Evolutionary conservation across 306 rosid genomes (phyloP).

Genomic region (Corylus heterophylla): DNA sequence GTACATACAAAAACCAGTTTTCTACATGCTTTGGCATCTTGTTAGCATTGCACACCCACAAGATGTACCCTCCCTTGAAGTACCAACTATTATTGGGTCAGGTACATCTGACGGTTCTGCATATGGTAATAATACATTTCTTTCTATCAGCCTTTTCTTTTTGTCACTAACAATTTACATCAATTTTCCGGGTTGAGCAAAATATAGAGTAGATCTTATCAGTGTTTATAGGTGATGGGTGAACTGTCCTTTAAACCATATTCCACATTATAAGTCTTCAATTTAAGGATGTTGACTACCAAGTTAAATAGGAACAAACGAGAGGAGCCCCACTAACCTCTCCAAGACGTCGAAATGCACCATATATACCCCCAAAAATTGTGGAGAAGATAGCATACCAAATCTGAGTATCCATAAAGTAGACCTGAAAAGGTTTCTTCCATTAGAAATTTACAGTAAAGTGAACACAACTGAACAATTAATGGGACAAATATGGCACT

Average conservation of each 20-base stretch:
- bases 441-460: constrained; percentile 5
- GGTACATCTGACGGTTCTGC: background rate
- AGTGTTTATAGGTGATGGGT: background rate
- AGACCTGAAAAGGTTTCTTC: constrained; percentile 57
- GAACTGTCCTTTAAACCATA: background rate
- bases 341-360: constrained; percentile 95
- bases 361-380: constrained; percentile 86
- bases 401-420: constrained; percentile 98
- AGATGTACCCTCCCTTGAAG: background rate
- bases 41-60: background rate
- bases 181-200: background rate
- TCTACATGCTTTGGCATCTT: background rate
- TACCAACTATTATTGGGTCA: background rate
- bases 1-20: background rate
- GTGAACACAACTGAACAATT: constrained; percentile 20
- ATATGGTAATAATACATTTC: background rate
- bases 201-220: background rate
- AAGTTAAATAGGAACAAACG: constrained; percentile 16
- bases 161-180: background rate
- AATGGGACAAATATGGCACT: constrained; percentile 15
- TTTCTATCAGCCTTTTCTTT: background rate
- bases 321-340: constrained; percentile 65
- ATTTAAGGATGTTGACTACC: background rate
- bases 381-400: constrained; percentile 99
- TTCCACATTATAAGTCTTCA: background rate